A percentile compares a stretch with the other conserved stretches of the same genome.
phyloP scores from a whole-genome alignment of 345 rosid species.

The Nasturtium officinale region DNA sequence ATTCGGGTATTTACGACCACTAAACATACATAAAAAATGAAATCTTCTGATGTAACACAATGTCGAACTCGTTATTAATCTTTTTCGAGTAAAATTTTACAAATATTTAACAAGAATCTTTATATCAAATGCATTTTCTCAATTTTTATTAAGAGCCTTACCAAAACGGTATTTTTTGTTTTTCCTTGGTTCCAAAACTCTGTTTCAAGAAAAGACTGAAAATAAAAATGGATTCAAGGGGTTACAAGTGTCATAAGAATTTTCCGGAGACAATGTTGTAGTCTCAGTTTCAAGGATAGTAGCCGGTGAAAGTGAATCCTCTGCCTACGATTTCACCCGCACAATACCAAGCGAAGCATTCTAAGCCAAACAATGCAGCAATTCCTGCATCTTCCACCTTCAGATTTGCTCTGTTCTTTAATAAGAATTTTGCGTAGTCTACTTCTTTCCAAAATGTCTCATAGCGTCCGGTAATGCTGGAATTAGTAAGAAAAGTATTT shows the following conservation, averaged over 20 bases:
- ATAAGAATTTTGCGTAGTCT: constrained; percentile 48
- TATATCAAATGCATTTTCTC: constrained; percentile 23
- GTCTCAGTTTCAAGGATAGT: constrained; percentile 45
- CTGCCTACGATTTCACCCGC: constrained; percentile 69
- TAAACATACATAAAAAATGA: background rate
- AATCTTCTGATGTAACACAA: background rate
- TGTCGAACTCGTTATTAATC: background rate
- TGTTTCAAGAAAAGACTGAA: background rate
- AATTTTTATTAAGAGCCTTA: constrained; percentile 22
- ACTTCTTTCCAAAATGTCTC: constrained; percentile 65
- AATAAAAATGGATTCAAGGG: background rate
- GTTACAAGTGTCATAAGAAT: constrained; percentile 14
- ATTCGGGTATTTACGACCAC: background rate
- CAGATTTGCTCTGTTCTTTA: constrained; percentile 58
- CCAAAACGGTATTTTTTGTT: constrained; percentile 14
- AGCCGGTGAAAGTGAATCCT: constrained; percentile 71
- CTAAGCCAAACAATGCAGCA: constrained; percentile 64
- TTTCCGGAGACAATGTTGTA: constrained; percentile 14
- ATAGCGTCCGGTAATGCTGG: constrained; percentile 54
- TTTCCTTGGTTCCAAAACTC: constrained; percentile 21
- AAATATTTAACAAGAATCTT: constrained; percentile 19
- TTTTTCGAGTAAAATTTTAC: background rate
- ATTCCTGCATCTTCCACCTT: constrained; percentile 63
- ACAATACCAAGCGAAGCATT: constrained; percentile 68
- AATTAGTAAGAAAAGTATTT: constrained; percentile 15